Evolutionary conservation across 225 moss, liverwort and hornwort species (phyloP), one percentile per base, ranked within the genome.

Genomic region (Pseudoscleropodium purum): DNA sequence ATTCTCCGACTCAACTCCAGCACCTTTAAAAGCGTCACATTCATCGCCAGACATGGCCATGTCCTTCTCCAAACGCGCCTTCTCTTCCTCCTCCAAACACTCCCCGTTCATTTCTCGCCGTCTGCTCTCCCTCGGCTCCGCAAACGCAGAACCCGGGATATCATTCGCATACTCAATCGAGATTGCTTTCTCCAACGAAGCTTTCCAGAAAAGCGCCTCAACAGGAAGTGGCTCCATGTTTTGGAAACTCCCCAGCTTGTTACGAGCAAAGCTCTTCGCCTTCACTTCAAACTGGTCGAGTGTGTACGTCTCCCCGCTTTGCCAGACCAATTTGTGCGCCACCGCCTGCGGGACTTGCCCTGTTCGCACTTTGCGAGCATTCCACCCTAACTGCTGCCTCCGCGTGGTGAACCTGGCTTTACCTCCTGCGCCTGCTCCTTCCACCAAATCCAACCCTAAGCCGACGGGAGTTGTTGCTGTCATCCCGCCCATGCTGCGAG

Each of bases 351-450:
- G 90, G 51, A 92, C 93, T 43, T 89, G 80, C 85, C 96, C 92
- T 27, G 88, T 93, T 81, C 94, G 91, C 31, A 93, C 85, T 74
- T 95, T 94, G 57, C 95, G 96, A 15, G 95, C 92, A 91, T 96
- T 98, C 96, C 95, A 97, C 86, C 98, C 98, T 91, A 98, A 95
- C 93, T 98, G 98, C 95, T 98, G 98, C 91, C 94, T 92, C 62
- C 98, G 89, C 20, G 98, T 98, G 7, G 97, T 96, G 70, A 98
- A 98, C 93, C 91, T 95, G 20, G 97, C 94, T 91, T 89, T 96
- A 47, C 91, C 87, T 39, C 89, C 92, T 76, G 83, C 11, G 31
- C 84, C 89, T 65, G 66, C 84, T 75, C 89, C 86, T 52, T 95
- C 98, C 52, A 90, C 23, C 24, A 83, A 75, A 29, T 93, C 93